These are phyloP conservation scores for Priceomyces medius DNA, from an alignment of 805 yeast species.

Conservation along the genomic window DNA sequence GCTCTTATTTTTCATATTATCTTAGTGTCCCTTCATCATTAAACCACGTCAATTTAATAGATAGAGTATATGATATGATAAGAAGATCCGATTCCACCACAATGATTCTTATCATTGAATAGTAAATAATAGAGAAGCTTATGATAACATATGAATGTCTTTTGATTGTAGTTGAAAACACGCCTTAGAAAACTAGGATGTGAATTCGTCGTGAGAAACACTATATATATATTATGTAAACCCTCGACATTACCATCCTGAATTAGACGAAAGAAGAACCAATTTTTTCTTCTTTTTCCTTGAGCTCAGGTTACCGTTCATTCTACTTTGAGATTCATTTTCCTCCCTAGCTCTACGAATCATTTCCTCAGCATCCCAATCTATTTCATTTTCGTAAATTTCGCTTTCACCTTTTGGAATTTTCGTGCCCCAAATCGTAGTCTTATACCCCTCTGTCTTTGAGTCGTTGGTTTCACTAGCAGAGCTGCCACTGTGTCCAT, in stretches of 20 bases:
- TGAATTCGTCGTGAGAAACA: no score
- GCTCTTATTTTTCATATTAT: no score
- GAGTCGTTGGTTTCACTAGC: constrained; percentile 10
- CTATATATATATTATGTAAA: no score
- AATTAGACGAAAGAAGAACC: constrained; percentile 30
- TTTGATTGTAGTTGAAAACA: no score
- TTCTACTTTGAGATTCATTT: constrained; percentile 27
- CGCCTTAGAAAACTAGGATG: no score
- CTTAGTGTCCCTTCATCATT: no score
- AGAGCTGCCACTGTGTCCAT: constrained; percentile 1
- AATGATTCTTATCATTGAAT: no score
- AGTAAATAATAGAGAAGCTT: no score
- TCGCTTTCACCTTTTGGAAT: constrained; percentile 39
- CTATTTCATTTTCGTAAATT: constrained; percentile 36
- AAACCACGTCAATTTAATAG: no score
- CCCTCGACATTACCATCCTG: constrained; percentile 10
- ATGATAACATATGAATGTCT: no score
- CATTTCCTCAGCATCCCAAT: constrained; percentile 51
- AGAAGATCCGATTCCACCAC: no score
- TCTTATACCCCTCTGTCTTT: constrained; percentile 29
- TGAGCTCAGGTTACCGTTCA: constrained; percentile 17
- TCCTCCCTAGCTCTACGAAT: constrained; percentile 52
- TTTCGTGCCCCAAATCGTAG: constrained; percentile 79
- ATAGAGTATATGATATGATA: no score
- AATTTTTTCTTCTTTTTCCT: constrained; percentile 45